Base-by-base conservation (phyloP, 805 yeast genomes). In the Wickerhamiella nectarea region DNA sequence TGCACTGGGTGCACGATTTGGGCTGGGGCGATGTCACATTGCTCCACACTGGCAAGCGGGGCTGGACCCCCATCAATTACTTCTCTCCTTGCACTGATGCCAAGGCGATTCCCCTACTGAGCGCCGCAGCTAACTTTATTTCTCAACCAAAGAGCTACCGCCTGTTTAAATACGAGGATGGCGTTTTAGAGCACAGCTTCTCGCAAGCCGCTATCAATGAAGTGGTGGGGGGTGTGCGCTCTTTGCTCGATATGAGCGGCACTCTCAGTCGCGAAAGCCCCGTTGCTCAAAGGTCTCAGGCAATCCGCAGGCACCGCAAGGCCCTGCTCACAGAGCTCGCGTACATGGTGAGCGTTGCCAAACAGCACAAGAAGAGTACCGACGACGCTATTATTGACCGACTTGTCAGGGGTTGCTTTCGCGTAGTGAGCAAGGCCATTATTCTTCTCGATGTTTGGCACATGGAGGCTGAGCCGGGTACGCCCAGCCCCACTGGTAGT, bases 1-100 rank as follows among this genome's bases (percentile, higher is more conserved):
- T 64, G 22, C 68, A 65, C 46, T 52, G 59, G 14, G 52, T 61
- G n/a, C 68, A 65, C 46, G 41, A 57, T n/a, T 55, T 66, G 3
- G 70, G 70, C 40, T 66, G 70, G 70, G 66, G 63, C 20, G 68
- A 66, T 44, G 69, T 65, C 8, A 61, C 68, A 4, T 47, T 61
- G 34, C 56, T 64, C 17, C 45, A 54, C 20, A 49, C 62, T 3
- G 63, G 62, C 42, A 52, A 52, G 12, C 56, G 68, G 10, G 70
- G 70, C 36, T 66, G 70, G 70, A 55, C 66, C 26, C 69, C 70
- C 15, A 55, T 63, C 29, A 64, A 64, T 52, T 65, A 62, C 49
- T 65, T 65, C 48, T 52, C 55, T 33, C 60, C 65, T 6, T 63
- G 57, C 49, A 53, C 55, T 21, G 65, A 64, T 42, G 50, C 56